Percentiles rank a stretch among this genome's conserved stretches.
These are phyloP conservation scores for Monosporascus sp. DNA, from an alignment of 2,329 filamentous ascomycete genomes.

Conservation along the genomic window DNA sequence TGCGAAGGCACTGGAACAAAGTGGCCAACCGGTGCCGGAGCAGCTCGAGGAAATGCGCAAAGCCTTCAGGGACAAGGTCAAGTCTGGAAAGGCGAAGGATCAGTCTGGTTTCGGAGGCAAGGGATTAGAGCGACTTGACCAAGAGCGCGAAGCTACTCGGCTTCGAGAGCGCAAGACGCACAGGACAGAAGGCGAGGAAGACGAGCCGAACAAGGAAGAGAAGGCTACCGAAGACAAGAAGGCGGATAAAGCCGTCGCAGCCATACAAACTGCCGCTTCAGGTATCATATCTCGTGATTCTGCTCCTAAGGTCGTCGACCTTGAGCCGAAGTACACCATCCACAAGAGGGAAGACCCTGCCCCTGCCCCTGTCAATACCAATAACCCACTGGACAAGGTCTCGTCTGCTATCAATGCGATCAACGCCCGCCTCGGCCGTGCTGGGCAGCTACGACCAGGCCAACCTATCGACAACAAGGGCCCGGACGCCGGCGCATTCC, in stretches of 20 bases:
- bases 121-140: constrained; percentile 84
- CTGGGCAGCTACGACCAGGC: constrained; percentile 82
- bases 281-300: constrained; percentile 48
- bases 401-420: constrained; percentile 88
- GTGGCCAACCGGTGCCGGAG: constrained; percentile 76
- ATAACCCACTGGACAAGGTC: constrained; percentile 76
- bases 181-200: constrained; percentile 79
- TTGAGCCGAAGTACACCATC: constrained; percentile 61
- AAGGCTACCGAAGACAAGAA: constrained; percentile 65
- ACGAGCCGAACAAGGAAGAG: constrained; percentile 68
- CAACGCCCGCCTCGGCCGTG: constrained; percentile 82
- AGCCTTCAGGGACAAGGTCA: constrained; percentile 82
- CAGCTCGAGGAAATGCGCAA: constrained; percentile 59
- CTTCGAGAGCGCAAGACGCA: constrained; percentile 83
- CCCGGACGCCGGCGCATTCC: constrained; percentile 92
- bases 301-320: constrained; percentile 35
- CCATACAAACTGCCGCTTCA: constrained; percentile 58
- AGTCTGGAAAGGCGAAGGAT: constrained; percentile 84
- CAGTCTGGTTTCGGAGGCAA: constrained; percentile 91
- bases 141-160: constrained; percentile 82
- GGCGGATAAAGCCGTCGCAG: constrained; percentile 60
- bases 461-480: constrained; percentile 98
- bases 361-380: constrained; percentile 34
- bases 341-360: constrained; percentile 60
- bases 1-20: constrained; percentile 86